phyloP scores from a whole-genome alignment of 1,284 basidiomycete species.

The Leccinum holopus region DNA sequence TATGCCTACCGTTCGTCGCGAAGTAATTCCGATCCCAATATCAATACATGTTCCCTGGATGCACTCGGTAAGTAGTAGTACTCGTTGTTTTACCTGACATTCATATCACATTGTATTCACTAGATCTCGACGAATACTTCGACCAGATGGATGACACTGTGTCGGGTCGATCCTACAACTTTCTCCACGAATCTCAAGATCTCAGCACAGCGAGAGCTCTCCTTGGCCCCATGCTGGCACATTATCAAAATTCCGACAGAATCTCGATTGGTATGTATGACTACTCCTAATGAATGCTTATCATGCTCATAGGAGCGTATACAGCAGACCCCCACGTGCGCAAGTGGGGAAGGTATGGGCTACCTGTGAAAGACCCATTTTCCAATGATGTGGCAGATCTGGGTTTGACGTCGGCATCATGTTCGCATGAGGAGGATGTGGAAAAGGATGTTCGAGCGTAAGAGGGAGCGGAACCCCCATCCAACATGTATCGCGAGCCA shows the following conservation, averaged over 20 bases:
- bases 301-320: background rate
- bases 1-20: background rate
- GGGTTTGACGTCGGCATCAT: too few relatives aligned
- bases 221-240: background rate
- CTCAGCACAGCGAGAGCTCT: background rate
- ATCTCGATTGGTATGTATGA: background rate
- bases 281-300: background rate
- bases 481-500: too few relatives aligned
- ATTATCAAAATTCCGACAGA: background rate
- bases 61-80: background rate
- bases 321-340: background rate
- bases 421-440: too few relatives aligned
- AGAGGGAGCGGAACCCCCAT: too few relatives aligned
- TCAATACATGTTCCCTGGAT: background rate
- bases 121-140: background rate
- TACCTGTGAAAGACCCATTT: background rate
- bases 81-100: background rate
- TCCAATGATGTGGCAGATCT: background rate
- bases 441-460: too few relatives aligned
- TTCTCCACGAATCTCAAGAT: background rate
- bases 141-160: background rate
- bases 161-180: background rate
- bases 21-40: background rate
- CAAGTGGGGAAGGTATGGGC: background rate
- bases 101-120: background rate